Evolutionary conservation across 306 rosid genomes (phyloP).

Genomic region (Pyrus betulifolia): DNA sequence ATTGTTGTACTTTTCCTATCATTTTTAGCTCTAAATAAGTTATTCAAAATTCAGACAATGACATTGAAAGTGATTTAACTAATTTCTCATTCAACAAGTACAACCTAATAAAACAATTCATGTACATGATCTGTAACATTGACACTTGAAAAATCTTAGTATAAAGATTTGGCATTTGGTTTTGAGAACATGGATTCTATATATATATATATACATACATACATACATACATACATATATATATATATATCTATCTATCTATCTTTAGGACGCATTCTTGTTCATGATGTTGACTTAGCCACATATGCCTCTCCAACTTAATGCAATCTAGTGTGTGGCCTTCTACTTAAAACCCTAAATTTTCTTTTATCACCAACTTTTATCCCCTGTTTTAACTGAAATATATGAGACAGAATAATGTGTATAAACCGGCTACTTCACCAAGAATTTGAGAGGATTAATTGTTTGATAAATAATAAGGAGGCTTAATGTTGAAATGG

Average conservation of each 20-base stretch:
- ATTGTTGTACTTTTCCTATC: constrained; percentile 9
- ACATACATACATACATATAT: neutral
- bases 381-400: neutral
- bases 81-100: neutral
- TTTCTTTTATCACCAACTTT: neutral
- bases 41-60: neutral
- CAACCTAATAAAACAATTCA: constrained; percentile 13
- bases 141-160: constrained; percentile 15
- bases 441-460: neutral
- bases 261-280: neutral
- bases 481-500: too few relatives aligned
- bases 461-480: too few relatives aligned
- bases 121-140: constrained; percentile 8
- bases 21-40: neutral
- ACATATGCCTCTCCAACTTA: neutral
- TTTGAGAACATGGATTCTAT: constrained; percentile 1
- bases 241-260: neutral
- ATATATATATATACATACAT: neutral
- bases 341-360: neutral
- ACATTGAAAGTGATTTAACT: constrained; percentile 1
- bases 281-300: neutral
- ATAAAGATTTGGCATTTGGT: constrained; percentile 18
- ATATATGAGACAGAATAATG: neutral
- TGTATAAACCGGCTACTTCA: neutral
- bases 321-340: neutral